These are phyloP conservation scores for Syzygium aqueum DNA, from an alignment of 345 rosid species.

Conservation along the genomic window DNA sequence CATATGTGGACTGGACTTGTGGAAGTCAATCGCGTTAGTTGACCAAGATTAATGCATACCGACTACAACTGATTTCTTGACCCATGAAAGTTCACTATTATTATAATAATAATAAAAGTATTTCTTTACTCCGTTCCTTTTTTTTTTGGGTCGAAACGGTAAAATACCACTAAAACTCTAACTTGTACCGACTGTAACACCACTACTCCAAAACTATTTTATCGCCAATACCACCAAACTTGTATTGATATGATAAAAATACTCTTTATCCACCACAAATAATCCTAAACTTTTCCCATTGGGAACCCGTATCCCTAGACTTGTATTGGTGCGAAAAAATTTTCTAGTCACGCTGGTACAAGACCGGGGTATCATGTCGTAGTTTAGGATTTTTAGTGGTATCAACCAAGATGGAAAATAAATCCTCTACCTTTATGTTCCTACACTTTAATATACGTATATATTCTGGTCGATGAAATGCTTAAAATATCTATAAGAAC, in stretches of 20 bases:
- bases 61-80: background rate
- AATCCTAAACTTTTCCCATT: background rate
- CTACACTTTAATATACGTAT: background rate
- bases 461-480: background rate
- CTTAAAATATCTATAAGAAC: background rate
- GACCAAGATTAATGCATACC: background rate
- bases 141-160: background rate
- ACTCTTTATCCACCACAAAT: background rate
- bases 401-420: background rate
- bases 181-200: background rate
- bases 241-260: fast-evolving
- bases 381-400: background rate
- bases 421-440: background rate
- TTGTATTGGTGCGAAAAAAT: fast-evolving
- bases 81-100: background rate
- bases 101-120: background rate
- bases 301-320: background rate
- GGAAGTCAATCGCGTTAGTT: background rate
- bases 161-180: background rate
- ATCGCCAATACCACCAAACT: background rate
- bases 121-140: background rate
- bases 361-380: background rate
- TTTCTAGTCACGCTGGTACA: background rate
- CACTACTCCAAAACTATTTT: background rate
- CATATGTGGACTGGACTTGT: background rate